Conservation (phyloP, 768 basidiomycete species). For the Xerocomellus amylosporus region DNA sequence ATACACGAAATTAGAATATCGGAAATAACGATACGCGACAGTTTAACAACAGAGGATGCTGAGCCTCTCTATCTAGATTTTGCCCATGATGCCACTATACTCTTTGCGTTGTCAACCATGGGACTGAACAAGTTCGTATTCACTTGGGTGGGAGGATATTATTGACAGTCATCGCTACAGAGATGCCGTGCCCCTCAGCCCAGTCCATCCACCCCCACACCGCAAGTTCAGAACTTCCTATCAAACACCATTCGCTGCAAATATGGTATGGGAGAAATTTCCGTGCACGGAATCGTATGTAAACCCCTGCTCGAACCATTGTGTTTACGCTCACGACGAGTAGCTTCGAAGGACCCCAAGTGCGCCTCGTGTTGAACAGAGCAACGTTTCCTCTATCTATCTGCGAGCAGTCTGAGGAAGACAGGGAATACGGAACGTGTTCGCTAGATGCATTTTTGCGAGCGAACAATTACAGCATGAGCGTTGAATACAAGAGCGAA, state of each 20-base stretch:
- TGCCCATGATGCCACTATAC: slow-evolving; percentile 39
- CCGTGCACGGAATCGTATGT: slow-evolving; percentile 35
- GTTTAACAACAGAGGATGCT: slow-evolving; percentile 33
- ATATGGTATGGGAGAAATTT: slow-evolving; percentile 45
- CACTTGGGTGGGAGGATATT: too few species aligned
- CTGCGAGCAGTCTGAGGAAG: slow-evolving; percentile 28
- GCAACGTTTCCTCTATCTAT: slow-evolving; percentile 37
- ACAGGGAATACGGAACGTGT: slow-evolving; percentile 37
- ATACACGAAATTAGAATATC: neutral
- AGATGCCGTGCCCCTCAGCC: slow-evolving; percentile 30
- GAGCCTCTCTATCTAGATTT: slow-evolving; percentile 40
- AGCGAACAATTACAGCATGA: slow-evolving; percentile 26
- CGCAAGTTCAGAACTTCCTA: slow-evolving; percentile 38
- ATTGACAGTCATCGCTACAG: slow-evolving; percentile 14
- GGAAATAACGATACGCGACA: slow-evolving; percentile 2
- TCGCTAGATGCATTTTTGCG: slow-evolving; percentile 34
- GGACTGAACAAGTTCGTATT: slow-evolving; percentile 35
- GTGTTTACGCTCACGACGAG: neutral
- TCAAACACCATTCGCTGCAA: slow-evolving; percentile 42
- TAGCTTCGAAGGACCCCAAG: slow-evolving; percentile 37
- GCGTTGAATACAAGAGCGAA: slow-evolving; percentile 29
- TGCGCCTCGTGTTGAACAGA: slow-evolving; percentile 41
- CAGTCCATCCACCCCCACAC: slow-evolving; percentile 21
- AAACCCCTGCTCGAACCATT: neutral
- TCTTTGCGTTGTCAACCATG: slow-evolving; percentile 37